Percentiles rank a stretch among this genome's conserved stretches.
These are phyloP conservation scores for Plasmodium inui DNA, from an alignment of 169 alveolate species.

Conservation along the genomic window DNA sequence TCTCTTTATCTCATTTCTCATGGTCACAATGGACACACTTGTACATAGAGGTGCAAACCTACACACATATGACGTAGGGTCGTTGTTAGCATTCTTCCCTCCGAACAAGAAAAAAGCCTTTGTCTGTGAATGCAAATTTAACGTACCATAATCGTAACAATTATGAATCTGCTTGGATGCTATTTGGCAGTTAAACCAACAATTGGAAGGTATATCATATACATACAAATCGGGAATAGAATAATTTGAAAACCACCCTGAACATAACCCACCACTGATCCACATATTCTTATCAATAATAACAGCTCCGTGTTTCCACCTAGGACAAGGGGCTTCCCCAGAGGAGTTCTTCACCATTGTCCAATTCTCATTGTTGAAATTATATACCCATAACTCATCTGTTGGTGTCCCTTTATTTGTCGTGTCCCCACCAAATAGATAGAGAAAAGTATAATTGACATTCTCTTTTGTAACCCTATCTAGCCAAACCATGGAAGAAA, in stretches of 20 bases:
- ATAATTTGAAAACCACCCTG: constrained; percentile 77
- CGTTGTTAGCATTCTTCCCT: constrained; percentile 65
- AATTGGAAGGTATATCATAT: constrained; percentile 74
- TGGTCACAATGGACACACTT: constrained; percentile 65
- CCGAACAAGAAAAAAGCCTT: constrained; percentile 75
- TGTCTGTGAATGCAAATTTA: constrained; percentile 69
- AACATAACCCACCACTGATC: constrained; percentile 73
- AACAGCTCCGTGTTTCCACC: constrained; percentile 77
- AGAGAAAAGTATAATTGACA: constrained; percentile 27
- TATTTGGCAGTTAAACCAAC: constrained; percentile 74
- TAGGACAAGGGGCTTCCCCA: constrained; percentile 73
- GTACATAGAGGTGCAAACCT: constrained; percentile 77
- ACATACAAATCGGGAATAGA: constrained; percentile 71
- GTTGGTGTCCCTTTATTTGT: constrained; percentile 68
- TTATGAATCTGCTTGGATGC: constrained; percentile 62
- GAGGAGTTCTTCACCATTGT: constrained; percentile 48
- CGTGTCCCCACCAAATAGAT: constrained; percentile 72
- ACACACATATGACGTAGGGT: constrained; percentile 72
- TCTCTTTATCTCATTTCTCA: constrained; percentile 59
- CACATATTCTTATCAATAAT: constrained; percentile 75
- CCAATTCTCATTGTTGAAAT: constrained; percentile 66
- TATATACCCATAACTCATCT: constrained; percentile 76
- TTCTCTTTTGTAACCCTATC: constrained; percentile 70
- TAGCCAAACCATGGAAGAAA: constrained; percentile 67
- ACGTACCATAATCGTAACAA: constrained; percentile 76